Conservation (phyloP, 176 grass and related monocot species). For the Oryza meyeriana region DNA sequence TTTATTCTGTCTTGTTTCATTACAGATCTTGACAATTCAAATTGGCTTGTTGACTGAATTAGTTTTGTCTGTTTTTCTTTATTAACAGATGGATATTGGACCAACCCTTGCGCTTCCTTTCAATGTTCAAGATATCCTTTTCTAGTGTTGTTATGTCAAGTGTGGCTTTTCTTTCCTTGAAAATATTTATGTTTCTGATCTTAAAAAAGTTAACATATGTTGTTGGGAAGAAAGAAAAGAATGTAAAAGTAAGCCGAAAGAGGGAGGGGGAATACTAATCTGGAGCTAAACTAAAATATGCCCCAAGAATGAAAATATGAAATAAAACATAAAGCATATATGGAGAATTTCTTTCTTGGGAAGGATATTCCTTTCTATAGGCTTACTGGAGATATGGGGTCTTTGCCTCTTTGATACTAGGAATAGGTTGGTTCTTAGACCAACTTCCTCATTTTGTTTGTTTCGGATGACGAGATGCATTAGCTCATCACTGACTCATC, state of each 20-base stretch:
- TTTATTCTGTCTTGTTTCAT: not conserved
- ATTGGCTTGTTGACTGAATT: slow-evolving; percentile 12
- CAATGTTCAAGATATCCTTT: slow-evolving; percentile 91
- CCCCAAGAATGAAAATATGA: not conserved
- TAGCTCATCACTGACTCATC: not conserved
- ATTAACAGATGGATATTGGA: slow-evolving; percentile 73
- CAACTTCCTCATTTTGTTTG: not conserved
- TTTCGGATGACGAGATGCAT: not conserved
- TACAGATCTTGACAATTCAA: not conserved
- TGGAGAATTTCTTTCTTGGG: not conserved
- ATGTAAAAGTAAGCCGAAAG: not conserved
- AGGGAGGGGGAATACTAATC: not conserved
- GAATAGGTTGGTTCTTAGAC: not conserved
- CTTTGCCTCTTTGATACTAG: not conserved
- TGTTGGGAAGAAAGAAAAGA: not conserved
- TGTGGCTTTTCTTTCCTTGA: not conserved
- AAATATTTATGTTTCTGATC: not conserved
- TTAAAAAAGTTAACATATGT: not conserved
- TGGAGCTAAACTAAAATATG: not conserved
- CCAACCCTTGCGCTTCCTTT: slow-evolving; percentile 77
- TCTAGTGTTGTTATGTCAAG: not conserved
- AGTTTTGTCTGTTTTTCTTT: slow-evolving; percentile 27
- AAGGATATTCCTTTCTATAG: not conserved
- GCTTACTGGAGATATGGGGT: not conserved
- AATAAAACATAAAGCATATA: not conserved